Base-by-base conservation (phyloP, 306 rosid genomes). In the Prunus kanzakura region DNA sequence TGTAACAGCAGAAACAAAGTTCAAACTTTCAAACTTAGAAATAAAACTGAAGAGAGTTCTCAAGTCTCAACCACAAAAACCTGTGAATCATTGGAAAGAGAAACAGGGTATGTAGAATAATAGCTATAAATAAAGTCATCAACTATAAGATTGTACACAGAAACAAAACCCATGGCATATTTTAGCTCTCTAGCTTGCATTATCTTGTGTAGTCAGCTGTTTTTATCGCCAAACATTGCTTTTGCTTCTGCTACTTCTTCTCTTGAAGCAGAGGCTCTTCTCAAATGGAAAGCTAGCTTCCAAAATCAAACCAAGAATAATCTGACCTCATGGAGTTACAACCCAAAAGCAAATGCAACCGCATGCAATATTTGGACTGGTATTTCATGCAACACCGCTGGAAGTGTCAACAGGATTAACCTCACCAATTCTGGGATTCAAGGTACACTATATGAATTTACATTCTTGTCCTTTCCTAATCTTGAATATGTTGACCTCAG, bases 281-380 rank as follows among this genome's bases (percentile, higher is more conserved):
- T 52, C n/a, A 15, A 52, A 16, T 52, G 57, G 57, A 52, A 52
- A 52, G 57, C 10, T 16, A 52, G 57, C 57, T 52, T 52, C 0
- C 57, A 52, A 52, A 52, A 18, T 5, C 57, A 16, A 52, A 52
- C 57, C 57, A 18, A 52, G 20, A 52, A 52, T 6, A 52, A 18
- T 18, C 22, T 52, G 57, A 14, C 22, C 20, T 52, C 57, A 16
- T 52, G 57, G 57, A 1, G 22, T 52, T 16, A 52, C 22, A 0
- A 14, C 18, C 22, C 57, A 16, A 1, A 15, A 16, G 7, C 1
- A 52, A 52, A 52, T 52, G 0, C 14, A 49, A 49, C 11, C 32
- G 72, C 66, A 19, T 74, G 80, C 72, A n/a, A 20, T 0, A 38
- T 14, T 68, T 75, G 73, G 84, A 35, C 32, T 68, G 84, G 84